phyloP scores from a whole-genome alignment of 148 eudicot genomes.

The Pouteria glomerata region DNA sequence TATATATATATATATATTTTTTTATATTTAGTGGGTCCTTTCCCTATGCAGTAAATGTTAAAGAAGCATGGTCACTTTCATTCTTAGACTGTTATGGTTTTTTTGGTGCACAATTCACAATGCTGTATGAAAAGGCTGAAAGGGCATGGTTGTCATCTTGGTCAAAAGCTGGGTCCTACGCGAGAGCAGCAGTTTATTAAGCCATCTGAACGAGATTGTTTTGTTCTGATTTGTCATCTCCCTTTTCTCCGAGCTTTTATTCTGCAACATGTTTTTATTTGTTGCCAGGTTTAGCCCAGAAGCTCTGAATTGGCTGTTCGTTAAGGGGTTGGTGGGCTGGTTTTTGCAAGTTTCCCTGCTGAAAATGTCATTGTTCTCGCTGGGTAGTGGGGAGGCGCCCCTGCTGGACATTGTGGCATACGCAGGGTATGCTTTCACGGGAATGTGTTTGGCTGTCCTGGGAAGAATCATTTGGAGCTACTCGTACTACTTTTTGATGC shows the following conservation, averaged over 20 bases:
- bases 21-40: background rate
- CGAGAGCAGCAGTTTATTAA: background rate
- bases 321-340: constrained; percentile 31
- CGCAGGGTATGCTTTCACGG: constrained; percentile 61
- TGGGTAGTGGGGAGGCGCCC: constrained; percentile 68
- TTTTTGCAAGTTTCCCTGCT: constrained; percentile 55
- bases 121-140: background rate
- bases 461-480: constrained; percentile 45
- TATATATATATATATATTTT: too few species aligned
- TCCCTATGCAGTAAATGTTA: background rate
- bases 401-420: constrained; percentile 66
- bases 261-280: background rate
- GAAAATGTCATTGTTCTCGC: constrained; percentile 53
- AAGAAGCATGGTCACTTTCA: background rate
- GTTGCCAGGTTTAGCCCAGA: constrained; percentile 28
- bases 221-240: too few species aligned
- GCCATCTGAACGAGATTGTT: background rate
- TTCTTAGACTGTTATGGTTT: background rate
- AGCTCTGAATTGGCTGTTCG: constrained; percentile 28
- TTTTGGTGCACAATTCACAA: background rate
- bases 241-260: too few species aligned
- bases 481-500: constrained; percentile 52
- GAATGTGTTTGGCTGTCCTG: constrained; percentile 52
- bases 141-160: background rate
- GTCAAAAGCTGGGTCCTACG: background rate